These are phyloP conservation scores for Cryphonectria naterciae DNA, from an alignment of 2,329 filamentous ascomycete genomes.

Conservation along the genomic window DNA sequence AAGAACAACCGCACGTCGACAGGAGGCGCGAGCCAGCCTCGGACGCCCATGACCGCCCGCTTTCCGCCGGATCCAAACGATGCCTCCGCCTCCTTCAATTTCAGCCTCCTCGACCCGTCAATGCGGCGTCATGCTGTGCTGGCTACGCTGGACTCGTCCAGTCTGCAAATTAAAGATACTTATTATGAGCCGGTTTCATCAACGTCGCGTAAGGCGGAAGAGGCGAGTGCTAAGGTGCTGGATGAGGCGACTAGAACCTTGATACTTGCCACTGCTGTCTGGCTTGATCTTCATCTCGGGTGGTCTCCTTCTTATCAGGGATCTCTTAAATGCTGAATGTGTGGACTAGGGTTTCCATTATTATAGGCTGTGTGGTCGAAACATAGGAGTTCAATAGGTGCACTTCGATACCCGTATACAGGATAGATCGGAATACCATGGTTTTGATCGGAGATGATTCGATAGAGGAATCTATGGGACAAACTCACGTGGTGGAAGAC, in stretches of 20 bases:
- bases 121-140: conserved; percentile 23
- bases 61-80: not conserved
- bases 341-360: not conserved
- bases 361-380: no score
- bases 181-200: conserved; percentile 14
- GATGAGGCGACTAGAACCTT: conserved; percentile 17
- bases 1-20: conserved; percentile 7
- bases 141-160: conserved; percentile 13
- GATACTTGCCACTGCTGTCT: conserved; percentile 17
- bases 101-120: conserved; percentile 17
- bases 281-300: conserved; percentile 22
- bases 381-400: not conserved
- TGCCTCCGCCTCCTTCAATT: conserved; percentile 11
- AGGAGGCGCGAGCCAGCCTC: not conserved
- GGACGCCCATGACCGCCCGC: not conserved
- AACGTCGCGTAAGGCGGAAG: not conserved
- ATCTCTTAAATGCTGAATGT: not conserved
- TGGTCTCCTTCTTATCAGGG: conserved; percentile 21
- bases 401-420: not conserved
- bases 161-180: conserved; percentile 22
- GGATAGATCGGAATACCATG: not conserved
- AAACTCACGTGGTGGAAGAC: not conserved
- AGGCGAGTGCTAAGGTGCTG: not conserved
- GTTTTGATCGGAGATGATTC: no score
- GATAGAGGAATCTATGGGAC: not conserved